Base-by-base conservation (phyloP, 257 asterid genomes). In the Primulina eburnea region DNA sequence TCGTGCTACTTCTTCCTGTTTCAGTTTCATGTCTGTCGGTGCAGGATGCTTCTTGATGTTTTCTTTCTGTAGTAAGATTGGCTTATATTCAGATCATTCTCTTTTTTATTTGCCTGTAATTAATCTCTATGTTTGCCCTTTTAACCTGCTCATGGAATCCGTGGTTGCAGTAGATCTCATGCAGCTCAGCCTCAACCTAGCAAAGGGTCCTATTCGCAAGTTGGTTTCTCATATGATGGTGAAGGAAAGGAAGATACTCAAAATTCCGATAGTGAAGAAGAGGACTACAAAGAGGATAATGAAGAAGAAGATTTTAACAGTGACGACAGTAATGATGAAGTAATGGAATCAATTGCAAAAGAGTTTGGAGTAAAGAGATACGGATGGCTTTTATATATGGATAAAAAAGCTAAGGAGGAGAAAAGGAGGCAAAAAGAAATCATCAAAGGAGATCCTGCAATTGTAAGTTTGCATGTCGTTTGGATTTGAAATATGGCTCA, bases 371-470 rank as follows among this genome's bases (percentile, higher is more conserved):
- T 91, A 67, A 94, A 91, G 83, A 88, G 97, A 73, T 94, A 89
- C 69, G 97, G 99, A 68, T 91, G 97, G 97, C 96, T 91, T 81
- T 82, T 94, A 30, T 89, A 89, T 84, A 94, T 89, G 99, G 99
- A 94, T 81, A 94, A 94, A 80, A 94, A 88, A 83, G 96, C 97
- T 70, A 91, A 91, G 78, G 97, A 94, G 80, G 99, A 91, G 81
- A 93, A 88, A 73, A 85, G 83, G 78, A 88, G 86, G 88, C 99
- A 94, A 83, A 89, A 90, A 82, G 99, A 91, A 86, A 83, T 89
- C 67, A 86, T 94, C 78, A 94, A 91, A 78, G 99, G 99, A 76
- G 97, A 94, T 83, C 97, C 97, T 71, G 87, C 97, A 63, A 83
- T 85, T 76, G 99, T 94, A 85, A 82, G 99, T 76, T 71, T 69